Conservation (phyloP, 2,329 filamentous ascomycete genomes). For the Sclerotinia sclerotiorum region DNA sequence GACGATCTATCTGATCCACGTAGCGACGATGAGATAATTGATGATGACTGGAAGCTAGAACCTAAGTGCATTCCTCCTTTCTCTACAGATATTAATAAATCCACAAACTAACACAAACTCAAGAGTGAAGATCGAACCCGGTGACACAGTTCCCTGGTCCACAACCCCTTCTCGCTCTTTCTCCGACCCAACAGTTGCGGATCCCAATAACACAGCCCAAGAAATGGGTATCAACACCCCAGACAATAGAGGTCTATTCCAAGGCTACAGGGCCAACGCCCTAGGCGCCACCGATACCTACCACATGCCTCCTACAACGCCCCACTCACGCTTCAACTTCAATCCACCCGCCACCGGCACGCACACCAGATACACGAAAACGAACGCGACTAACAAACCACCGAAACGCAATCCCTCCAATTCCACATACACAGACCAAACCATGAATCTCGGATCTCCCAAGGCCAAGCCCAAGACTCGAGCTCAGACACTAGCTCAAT, state of each 20-base stretch:
- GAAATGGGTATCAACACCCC: too few relatives aligned
- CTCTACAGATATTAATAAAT: rapidly evolving
- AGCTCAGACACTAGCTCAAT: rapidly evolving
- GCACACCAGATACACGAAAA: not conserved
- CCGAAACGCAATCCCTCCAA: not conserved
- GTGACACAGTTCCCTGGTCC: not conserved
- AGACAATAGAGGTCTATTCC: not conserved
- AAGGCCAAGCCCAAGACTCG: too few relatives aligned
- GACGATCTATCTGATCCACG: not conserved
- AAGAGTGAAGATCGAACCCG: not conserved
- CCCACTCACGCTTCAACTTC: not conserved
- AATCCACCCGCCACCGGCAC: not conserved
- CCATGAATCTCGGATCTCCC: not conserved
- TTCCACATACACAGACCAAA: not conserved
- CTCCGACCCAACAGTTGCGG: not conserved
- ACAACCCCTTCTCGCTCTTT: not conserved
- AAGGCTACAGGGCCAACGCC: not conserved
- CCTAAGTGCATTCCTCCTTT: not conserved
- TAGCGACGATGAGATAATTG: not conserved
- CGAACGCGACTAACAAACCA: too few relatives aligned
- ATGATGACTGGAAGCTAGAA: not conserved
- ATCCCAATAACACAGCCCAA: not conserved
- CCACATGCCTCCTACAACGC: not conserved
- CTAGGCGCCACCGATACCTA: not conserved
- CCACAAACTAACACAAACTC: not conserved